A percentile compares a stretch with the other conserved stretches of the same genome.
These are phyloP conservation scores for Pseudocohnilembus persalinus DNA, from an alignment of 169 alveolate genomes.

Conservation along the genomic window DNA sequence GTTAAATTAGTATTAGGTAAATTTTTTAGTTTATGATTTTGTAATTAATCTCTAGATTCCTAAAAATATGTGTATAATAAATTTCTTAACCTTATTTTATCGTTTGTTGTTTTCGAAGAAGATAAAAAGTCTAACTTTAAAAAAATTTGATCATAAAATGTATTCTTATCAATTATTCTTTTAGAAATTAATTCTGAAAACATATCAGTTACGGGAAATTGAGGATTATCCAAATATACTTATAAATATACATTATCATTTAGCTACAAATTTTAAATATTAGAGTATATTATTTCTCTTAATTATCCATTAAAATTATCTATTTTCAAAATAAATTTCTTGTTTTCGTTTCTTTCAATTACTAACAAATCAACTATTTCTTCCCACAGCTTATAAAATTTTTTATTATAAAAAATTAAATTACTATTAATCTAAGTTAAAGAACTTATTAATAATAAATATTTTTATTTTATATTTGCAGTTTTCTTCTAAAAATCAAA, in stretches of 20 bases:
- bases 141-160: neutral
- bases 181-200: neutral
- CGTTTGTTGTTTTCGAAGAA: neutral
- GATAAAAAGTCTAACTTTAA: neutral
- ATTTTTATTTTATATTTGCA: too few relatives aligned
- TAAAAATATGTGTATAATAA: neutral
- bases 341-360: neutral
- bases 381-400: neutral
- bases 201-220: neutral
- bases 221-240: neutral
- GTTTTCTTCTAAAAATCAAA: too few relatives aligned
- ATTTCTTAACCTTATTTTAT: neutral
- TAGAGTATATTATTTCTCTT: neutral
- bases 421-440: too few relatives aligned
- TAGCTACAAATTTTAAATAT: neutral
- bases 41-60: neutral
- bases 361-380: too few relatives aligned
- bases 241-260: neutral
- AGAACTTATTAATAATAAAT: too few relatives aligned
- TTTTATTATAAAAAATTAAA: too few relatives aligned
- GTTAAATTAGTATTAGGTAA: neutral
- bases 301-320: neutral
- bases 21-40: too few relatives aligned
- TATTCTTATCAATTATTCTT: neutral
- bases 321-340: neutral